A percentile compares a stretch with the other conserved stretches of the same genome.
These are phyloP conservation scores for Suillus subluteus DNA, from an alignment of 768 basidiomycete species.

Conservation along the genomic window DNA sequence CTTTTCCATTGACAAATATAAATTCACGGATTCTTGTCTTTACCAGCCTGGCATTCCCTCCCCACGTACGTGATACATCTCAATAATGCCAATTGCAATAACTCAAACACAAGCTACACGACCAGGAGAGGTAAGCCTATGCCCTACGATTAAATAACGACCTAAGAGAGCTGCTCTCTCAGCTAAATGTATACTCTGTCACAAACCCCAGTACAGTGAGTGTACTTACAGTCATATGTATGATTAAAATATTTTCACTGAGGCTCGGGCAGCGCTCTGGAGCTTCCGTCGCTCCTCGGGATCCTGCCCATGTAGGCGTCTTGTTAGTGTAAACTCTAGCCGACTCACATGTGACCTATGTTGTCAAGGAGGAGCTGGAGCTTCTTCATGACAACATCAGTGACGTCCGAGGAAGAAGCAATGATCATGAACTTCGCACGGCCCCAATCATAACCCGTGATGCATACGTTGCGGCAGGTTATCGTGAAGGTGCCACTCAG, in stretches of 20 bases:
- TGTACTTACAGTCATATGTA: not conserved
- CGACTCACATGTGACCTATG: not conserved
- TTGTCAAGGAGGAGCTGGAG: conserved; percentile 33
- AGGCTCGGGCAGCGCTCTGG: not conserved
- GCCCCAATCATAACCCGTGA: conserved; percentile 57
- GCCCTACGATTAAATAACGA: not conserved
- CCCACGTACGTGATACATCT: not conserved
- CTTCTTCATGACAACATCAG: conserved; percentile 32
- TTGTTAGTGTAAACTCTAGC: not conserved
- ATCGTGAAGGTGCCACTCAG: conserved; percentile 44
- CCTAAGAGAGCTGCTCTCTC: not conserved
- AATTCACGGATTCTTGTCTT: not conserved
- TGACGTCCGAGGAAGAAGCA: conserved; percentile 28
- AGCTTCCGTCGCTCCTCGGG: not conserved
- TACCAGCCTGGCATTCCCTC: not conserved
- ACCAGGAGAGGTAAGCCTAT: not conserved
- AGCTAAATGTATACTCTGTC: not conserved
- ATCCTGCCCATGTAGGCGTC: conserved; percentile 25
- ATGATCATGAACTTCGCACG: conserved; percentile 40
- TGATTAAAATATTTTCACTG: not conserved
- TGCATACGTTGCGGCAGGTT: conserved; percentile 44
- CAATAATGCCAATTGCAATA: not conserved
- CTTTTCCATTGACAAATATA: conserved; percentile 7
- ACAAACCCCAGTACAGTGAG: not conserved
- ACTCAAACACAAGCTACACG: not conserved